These are phyloP conservation scores for Vitis hybrid DNA, from an alignment of 177 flowering plant species.

Conservation along the genomic window DNA sequence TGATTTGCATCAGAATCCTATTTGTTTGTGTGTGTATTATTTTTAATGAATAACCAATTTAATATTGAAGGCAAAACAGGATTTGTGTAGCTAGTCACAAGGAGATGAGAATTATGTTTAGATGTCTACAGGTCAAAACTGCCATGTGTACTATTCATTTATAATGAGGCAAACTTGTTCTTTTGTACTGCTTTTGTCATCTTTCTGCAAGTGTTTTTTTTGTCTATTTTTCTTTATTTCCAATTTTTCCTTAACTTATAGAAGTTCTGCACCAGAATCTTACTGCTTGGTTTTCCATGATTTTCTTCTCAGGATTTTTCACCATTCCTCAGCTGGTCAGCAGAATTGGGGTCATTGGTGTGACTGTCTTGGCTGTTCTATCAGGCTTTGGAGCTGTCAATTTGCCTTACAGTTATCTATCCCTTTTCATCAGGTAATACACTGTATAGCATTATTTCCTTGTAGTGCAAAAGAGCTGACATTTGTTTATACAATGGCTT, in stretches of 20 bases:
- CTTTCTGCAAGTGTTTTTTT: too few species aligned
- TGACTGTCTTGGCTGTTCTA: slow-evolving; percentile 93
- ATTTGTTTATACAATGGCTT: too few species aligned
- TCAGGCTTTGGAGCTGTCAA: slow-evolving; percentile 99
- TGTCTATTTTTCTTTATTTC: neutral
- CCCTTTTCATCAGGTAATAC: slow-evolving; percentile 88
- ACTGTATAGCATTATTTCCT: neutral
- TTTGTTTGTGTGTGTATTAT: too few species aligned
- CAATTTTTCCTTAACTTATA: neutral
- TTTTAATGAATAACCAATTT: too few species aligned
- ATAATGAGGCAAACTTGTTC: too few species aligned
- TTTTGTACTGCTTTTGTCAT: too few species aligned
- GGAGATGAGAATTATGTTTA: too few species aligned
- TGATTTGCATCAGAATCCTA: too few species aligned
- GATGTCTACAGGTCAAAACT: too few species aligned
- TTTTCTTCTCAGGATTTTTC: slow-evolving; percentile 66
- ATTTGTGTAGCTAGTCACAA: too few species aligned
- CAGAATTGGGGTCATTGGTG: slow-evolving; percentile 97
- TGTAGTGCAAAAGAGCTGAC: neutral
- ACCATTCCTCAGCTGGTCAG: slow-evolving; percentile 96
- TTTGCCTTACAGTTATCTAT: slow-evolving; percentile 92
- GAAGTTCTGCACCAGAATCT: neutral
- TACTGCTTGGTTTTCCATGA: slow-evolving; percentile 4
- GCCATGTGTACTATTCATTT: too few species aligned
- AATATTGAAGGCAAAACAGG: too few species aligned